Evolutionary conservation across 2,329 filamentous ascomycete genomes (phyloP).

Genomic region (Alternaria burnsii): DNA sequence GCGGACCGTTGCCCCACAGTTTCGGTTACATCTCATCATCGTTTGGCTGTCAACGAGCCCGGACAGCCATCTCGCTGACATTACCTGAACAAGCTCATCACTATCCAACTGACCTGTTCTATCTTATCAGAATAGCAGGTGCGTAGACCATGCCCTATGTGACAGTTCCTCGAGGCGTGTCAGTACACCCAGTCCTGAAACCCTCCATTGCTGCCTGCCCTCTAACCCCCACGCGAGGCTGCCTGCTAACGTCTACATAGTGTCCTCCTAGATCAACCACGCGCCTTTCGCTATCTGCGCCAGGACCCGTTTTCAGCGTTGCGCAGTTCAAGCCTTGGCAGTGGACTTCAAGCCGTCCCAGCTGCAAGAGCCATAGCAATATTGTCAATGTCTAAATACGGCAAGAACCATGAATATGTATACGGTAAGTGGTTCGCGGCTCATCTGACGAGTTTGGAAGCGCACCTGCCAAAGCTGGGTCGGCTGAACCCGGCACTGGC

Average conservation of each 20-base stretch:
- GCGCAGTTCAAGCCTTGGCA: conserved; percentile 43
- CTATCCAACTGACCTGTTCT: conserved; percentile 49
- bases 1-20: conserved; percentile 20
- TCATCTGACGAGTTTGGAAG: conserved; percentile 50
- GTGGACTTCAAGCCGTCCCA: conserved; percentile 62
- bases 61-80: conserved; percentile 13
- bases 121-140: conserved; percentile 49
- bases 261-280: conserved; percentile 44
- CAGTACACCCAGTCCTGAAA: conserved; percentile 25
- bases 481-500: conserved; percentile 44
- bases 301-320: conserved; percentile 37
- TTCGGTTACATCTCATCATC: conserved; percentile 28
- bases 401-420: conserved; percentile 78
- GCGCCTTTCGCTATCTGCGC: conserved; percentile 40
- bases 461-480: conserved; percentile 49
- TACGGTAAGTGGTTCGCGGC: conserved; percentile 72
- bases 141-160: conserved; percentile 27
- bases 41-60: conserved; percentile 21
- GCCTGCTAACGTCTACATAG: conserved; percentile 37
- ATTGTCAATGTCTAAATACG: conserved; percentile 83
- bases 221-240: conserved; percentile 32
- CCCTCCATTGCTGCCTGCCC: conserved; percentile 41
- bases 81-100: conserved; percentile 30
- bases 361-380: conserved; percentile 54
- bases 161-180: conserved; percentile 17